phyloP scores from a whole-genome alignment of 805 yeast species.

The Yueomyces sinensis region DNA sequence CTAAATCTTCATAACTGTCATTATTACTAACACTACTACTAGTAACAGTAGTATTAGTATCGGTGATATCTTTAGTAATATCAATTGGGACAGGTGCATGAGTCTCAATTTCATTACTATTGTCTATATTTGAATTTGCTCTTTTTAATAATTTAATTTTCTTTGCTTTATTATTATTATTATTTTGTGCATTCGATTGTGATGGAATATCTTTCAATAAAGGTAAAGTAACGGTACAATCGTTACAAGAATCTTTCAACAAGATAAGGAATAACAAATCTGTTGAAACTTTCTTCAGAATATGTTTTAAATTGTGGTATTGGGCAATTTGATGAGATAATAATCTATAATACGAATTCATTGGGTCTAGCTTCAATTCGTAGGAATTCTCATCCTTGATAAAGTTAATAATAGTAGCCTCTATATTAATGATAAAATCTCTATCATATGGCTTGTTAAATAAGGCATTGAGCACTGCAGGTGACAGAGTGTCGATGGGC shows the following conservation, averaged over 20 bases:
- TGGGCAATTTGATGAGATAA: conserved; percentile 60
- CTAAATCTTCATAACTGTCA: neutral
- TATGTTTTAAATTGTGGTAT: conserved; percentile 49
- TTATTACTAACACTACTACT: neutral
- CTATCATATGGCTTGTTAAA: conserved; percentile 33
- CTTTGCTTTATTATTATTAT: conserved; percentile 1
- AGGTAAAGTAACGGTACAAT: neutral
- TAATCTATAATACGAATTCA: conserved; percentile 58
- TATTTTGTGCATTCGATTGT: too few relatives aligned
- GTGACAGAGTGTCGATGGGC: too few relatives aligned
- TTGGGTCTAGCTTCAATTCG: conserved; percentile 34
- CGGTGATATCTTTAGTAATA: neutral
- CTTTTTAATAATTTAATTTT: conserved; percentile 4
- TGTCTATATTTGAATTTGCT: neutral
- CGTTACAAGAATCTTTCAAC: neutral
- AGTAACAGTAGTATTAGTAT: neutral
- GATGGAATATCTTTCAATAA: neutral
- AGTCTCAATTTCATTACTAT: neutral
- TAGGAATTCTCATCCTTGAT: conserved; percentile 26
- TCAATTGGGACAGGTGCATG: too few relatives aligned
- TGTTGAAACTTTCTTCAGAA: conserved; percentile 34
- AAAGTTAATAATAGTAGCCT: conserved; percentile 33
- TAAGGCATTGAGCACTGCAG: conserved; percentile 28
- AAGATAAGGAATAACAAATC: conserved; percentile 5
- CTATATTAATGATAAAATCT: conserved; percentile 36